Evolutionary conservation across 805 yeast species (phyloP).

Genomic region (Saccharomycopsis amapae): DNA sequence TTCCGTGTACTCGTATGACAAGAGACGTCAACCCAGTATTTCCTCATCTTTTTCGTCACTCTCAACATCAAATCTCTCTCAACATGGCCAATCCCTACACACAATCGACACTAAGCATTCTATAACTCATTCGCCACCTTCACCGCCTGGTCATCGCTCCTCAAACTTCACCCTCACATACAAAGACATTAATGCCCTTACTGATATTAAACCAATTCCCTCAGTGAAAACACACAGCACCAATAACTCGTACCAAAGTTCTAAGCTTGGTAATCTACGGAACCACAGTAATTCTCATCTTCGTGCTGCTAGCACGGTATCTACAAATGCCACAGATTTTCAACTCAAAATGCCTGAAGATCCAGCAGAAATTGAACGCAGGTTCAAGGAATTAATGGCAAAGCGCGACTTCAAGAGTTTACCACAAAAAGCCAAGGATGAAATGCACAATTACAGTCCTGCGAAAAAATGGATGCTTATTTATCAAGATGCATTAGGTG

Average conservation of each 20-base stretch:
- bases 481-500: slow-evolving; percentile 78
- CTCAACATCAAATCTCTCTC: neutral
- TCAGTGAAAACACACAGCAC: slow-evolving; percentile 4
- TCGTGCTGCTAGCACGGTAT: slow-evolving; percentile 1
- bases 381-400: slow-evolving; percentile 76
- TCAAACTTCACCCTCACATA: slow-evolving; percentile 14
- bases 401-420: slow-evolving; percentile 68
- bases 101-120: slow-evolving; percentile 5
- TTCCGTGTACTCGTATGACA: neutral
- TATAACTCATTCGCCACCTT: slow-evolving; percentile 8
- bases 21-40: slow-evolving; percentile 12
- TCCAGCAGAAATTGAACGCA: slow-evolving; percentile 56
- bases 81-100: slow-evolving; percentile 3
- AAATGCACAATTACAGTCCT: slow-evolving; percentile 64
- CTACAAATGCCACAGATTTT: slow-evolving; percentile 14
- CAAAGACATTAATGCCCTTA: slow-evolving; percentile 19
- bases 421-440: slow-evolving; percentile 67
- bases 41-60: slow-evolving; percentile 6
- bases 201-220: slow-evolving; percentile 22
- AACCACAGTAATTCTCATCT: neutral
- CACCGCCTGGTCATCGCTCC: slow-evolving; percentile 1
- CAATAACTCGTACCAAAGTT: neutral
- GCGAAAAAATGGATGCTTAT: slow-evolving; percentile 90
- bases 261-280: neutral
- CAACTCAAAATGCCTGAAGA: slow-evolving; percentile 55